A percentile compares a stretch with the other conserved stretches of the same genome.
Evolutionary conservation across 306 rosid species (phyloP).

Genomic region (Dryas drummondii): DNA sequence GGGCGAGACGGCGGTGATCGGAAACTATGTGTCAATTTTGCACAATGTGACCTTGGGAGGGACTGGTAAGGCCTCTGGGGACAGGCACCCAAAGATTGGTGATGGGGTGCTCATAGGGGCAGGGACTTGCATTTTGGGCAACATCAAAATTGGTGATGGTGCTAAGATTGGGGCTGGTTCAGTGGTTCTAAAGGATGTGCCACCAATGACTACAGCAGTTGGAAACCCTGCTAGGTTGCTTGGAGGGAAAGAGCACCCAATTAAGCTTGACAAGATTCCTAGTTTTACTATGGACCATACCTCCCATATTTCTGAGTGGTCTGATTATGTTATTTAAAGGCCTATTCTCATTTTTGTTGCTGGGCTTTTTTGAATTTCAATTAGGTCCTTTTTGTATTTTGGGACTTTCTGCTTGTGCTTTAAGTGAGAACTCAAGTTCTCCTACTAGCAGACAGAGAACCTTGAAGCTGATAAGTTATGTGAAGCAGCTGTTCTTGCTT

Average conservation of each 20-base stretch:
- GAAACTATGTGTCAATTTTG: conserved; percentile 80
- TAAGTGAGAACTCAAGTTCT: conserved; percentile 51
- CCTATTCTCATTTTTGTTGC: neutral
- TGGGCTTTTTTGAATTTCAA: neutral
- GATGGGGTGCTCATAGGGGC: conserved; percentile 93
- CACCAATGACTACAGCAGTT: conserved; percentile 81
- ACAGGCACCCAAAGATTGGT: conserved; percentile 91
- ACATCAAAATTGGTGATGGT: conserved; percentile 71
- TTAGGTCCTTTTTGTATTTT: neutral
- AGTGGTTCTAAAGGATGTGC: conserved; percentile 86
- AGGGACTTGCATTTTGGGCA: conserved; percentile 84
- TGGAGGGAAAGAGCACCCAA: conserved; percentile 82
- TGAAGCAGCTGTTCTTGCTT: no score
- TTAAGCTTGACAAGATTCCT: conserved; percentile 67
- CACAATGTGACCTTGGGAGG: conserved; percentile 93
- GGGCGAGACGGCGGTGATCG: conserved; percentile 92
- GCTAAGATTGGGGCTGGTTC: conserved; percentile 93
- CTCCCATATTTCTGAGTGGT: conserved; percentile 61
- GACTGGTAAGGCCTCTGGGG: conserved; percentile 76
- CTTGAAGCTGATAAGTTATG: neutral
- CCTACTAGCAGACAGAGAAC: conserved; percentile 33
- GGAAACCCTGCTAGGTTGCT: conserved; percentile 85
- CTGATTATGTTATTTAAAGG: conserved; percentile 66
- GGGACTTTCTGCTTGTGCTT: conserved; percentile 34
- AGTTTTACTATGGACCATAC: conserved; percentile 89